These are phyloP conservation scores for Trichoderma atrobrunneum DNA, from an alignment of 2,329 filamentous ascomycete species.

Conservation along the genomic window DNA sequence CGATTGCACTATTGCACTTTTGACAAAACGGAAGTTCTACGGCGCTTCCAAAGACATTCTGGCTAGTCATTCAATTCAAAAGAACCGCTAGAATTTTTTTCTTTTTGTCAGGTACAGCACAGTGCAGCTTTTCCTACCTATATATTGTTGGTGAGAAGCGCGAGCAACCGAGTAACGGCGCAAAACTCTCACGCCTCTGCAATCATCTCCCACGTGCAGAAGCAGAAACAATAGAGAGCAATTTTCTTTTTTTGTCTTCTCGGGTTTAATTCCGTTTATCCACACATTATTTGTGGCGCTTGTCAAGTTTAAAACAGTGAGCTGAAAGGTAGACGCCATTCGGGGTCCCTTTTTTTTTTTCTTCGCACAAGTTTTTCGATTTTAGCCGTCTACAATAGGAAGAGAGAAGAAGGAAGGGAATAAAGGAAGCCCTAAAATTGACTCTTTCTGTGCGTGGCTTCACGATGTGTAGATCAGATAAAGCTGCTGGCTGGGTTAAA, in stretches of 20 bases:
- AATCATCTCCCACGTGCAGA: slow-evolving; percentile 8
- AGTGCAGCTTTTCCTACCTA: background rate
- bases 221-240: background rate
- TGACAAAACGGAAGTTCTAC: slow-evolving; percentile 1
- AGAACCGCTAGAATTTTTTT: background rate
- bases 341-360: background rate
- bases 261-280: background rate
- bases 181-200: slow-evolving; percentile 2
- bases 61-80: background rate
- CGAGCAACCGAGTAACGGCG: background rate
- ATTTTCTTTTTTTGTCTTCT: background rate
- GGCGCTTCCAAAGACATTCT: background rate
- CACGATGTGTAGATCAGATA: background rate
- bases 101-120: background rate
- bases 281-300: background rate
- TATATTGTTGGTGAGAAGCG: background rate
- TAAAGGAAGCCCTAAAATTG: background rate
- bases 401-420: too few relatives aligned
- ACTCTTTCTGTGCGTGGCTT: background rate
- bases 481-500: background rate
- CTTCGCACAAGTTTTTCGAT: background rate
- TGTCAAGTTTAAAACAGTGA: slow-evolving; percentile 7
- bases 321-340: slow-evolving; percentile 6
- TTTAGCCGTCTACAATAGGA: background rate
- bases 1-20: background rate